phyloP scores from a whole-genome alignment of 176 grass and related monocot genomes.

The Phoenix roebelenii region DNA sequence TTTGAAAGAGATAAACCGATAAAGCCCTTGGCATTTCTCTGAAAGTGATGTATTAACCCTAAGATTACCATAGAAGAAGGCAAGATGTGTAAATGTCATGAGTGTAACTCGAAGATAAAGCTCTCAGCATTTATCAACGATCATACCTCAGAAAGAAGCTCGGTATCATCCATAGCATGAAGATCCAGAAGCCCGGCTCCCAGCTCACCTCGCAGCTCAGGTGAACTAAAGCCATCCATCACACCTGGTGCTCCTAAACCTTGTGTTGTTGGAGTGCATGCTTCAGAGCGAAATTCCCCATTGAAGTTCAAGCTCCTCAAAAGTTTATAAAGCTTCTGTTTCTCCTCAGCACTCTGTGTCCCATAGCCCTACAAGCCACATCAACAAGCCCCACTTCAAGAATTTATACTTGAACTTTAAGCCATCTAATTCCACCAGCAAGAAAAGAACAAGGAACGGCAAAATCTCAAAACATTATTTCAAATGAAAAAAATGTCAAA shows the following conservation, averaged over 20 bases:
- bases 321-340: conserved; percentile 18
- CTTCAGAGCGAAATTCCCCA: conserved; percentile 12
- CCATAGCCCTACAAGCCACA: conserved; percentile 34
- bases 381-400: conserved; percentile 4
- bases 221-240: conserved; percentile 13
- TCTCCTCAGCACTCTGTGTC: conserved; percentile 14
- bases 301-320: conserved; percentile 19
- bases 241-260: conserved; percentile 1
- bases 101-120: too few relatives aligned
- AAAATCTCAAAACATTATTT: too few relatives aligned
- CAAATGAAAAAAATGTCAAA: too few relatives aligned
- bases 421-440: too few relatives aligned
- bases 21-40: too few relatives aligned
- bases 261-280: conserved; percentile 6
- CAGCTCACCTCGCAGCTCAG: conserved; percentile 11
- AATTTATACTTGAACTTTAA: too few relatives aligned
- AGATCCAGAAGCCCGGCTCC: conserved; percentile 40
- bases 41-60: too few relatives aligned
- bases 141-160: conserved; percentile 35
- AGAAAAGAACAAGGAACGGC: too few relatives aligned
- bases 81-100: too few relatives aligned
- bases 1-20: too few relatives aligned
- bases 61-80: too few relatives aligned
- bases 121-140: conserved; percentile 2
- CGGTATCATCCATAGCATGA: conserved; percentile 22